These are phyloP conservation scores for Coemansia sp. DNA, from an alignment of 192 early-diverging fungal species.

Conservation along the genomic window DNA sequence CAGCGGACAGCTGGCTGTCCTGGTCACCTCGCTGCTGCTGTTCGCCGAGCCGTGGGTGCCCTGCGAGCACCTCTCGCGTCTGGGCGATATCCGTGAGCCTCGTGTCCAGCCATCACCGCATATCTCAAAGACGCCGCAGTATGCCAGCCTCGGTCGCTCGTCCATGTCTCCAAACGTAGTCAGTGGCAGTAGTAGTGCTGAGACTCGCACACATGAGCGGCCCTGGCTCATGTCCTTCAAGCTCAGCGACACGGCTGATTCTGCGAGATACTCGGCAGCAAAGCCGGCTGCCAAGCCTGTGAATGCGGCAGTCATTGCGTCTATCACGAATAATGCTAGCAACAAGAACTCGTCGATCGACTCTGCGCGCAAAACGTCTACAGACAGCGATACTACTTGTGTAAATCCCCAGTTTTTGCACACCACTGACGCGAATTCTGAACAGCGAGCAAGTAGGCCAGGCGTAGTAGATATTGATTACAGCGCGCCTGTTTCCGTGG, in stretches of 20 bases:
- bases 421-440: not conserved
- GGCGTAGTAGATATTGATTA: not conserved
- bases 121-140: constrained; percentile 13
- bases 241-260: constrained; percentile 33
- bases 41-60: constrained; percentile 55
- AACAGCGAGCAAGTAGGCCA: not conserved
- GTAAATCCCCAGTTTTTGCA: constrained; percentile 14
- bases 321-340: not conserved
- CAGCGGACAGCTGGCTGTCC: constrained; percentile 47
- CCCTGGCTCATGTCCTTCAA: constrained; percentile 53
- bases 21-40: constrained; percentile 27
- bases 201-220: constrained; percentile 25
- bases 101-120: constrained; percentile 3
- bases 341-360: constrained; percentile 24
- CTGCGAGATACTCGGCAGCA: constrained; percentile 24
- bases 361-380: constrained; percentile 35
- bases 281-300: constrained; percentile 1
- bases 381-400: constrained; percentile 42
- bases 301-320: not conserved
- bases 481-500: not conserved
- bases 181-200: not conserved
- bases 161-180: not conserved
- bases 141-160: constrained; percentile 2
- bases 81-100: constrained; percentile 51
- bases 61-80: constrained; percentile 35